These are phyloP conservation scores for Tympanopsis confertula DNA, from an alignment of 2,329 filamentous ascomycete genomes.

Conservation along the genomic window DNA sequence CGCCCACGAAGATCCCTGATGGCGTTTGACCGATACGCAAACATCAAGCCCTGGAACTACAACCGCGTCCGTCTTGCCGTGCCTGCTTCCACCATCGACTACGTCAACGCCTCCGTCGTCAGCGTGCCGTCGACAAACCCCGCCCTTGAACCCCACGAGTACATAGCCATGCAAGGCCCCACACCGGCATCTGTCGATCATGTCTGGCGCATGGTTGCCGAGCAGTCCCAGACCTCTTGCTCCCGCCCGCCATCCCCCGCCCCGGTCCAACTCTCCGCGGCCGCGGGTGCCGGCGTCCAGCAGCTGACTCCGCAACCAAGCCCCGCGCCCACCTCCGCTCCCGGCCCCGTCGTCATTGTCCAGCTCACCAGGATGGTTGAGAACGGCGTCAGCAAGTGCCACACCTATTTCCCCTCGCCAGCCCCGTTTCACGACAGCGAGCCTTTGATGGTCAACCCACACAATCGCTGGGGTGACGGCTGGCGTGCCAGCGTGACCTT, in stretches of 20 bases:
- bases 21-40: slow-evolving; percentile 72
- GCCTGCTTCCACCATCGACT: slow-evolving; percentile 60
- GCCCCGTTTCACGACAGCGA: slow-evolving; percentile 34
- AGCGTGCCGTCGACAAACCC: slow-evolving; percentile 21
- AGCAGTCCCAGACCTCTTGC: slow-evolving; percentile 43
- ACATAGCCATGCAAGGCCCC: slow-evolving; percentile 91
- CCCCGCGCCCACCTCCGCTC: slow-evolving; percentile 28
- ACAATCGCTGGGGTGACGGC: slow-evolving; percentile 52
- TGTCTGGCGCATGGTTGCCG: slow-evolving; percentile 91
- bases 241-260: too few relatives aligned
- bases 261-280: too few relatives aligned
- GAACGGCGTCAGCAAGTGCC: slow-evolving; percentile 69
- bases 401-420: slow-evolving; percentile 71
- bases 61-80: slow-evolving; percentile 76
- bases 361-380: slow-evolving; percentile 91
- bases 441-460: slow-evolving; percentile 46
- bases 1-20: not conserved
- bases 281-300: too few relatives aligned
- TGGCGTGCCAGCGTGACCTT: slow-evolving; percentile 61
- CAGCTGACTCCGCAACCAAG: too few relatives aligned
- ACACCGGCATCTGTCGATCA: slow-evolving; percentile 65
- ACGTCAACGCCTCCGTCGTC: slow-evolving; percentile 74
- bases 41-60: slow-evolving; percentile 81
- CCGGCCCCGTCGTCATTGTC: slow-evolving; percentile 65
- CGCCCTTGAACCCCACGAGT: slow-evolving; percentile 35